phyloP scores from a whole-genome alignment of 768 basidiomycete genomes.

The Collybiopsis luxurians region DNA sequence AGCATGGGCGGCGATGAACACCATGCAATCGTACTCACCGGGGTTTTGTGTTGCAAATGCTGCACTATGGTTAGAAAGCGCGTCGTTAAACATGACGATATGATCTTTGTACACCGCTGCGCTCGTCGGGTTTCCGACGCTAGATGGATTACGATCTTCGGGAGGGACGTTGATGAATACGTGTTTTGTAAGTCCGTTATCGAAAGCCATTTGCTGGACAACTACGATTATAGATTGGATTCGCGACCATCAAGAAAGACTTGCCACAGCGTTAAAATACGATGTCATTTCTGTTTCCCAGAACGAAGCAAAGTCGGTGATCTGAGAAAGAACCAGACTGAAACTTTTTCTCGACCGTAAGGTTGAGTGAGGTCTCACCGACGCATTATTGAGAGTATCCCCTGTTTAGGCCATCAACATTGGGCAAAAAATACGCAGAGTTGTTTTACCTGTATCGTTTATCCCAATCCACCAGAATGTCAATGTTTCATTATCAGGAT shows the following conservation, averaged over 20 bases:
- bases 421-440: too few relatives aligned
- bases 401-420: background rate
- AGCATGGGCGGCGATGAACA: background rate
- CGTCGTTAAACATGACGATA: slow-evolving; percentile 39
- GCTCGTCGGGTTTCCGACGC: slow-evolving; percentile 31
- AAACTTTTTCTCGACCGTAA: background rate
- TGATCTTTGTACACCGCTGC: slow-evolving; percentile 34
- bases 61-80: slow-evolving; percentile 32
- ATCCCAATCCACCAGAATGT: slow-evolving; percentile 60
- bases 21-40: slow-evolving; percentile 14
- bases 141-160: slow-evolving; percentile 44
- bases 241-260: slow-evolving; percentile 13
- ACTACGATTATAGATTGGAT: background rate
- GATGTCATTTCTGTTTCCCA: slow-evolving; percentile 48
- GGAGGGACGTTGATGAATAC: slow-evolving; percentile 59
- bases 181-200: slow-evolving; percentile 41
- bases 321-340: slow-evolving; percentile 23
- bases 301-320: slow-evolving; percentile 45
- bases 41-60: slow-evolving; percentile 35
- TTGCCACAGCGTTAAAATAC: slow-evolving; percentile 49
- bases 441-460: slow-evolving; percentile 48
- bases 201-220: slow-evolving; percentile 35
- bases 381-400: slow-evolving; percentile 41
- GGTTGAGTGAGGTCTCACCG: slow-evolving; percentile 17
- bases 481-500: slow-evolving; percentile 39